Evolutionary conservation across 257 asterid genomes (phyloP).

Genomic region (Solanum etuberosum): DNA sequence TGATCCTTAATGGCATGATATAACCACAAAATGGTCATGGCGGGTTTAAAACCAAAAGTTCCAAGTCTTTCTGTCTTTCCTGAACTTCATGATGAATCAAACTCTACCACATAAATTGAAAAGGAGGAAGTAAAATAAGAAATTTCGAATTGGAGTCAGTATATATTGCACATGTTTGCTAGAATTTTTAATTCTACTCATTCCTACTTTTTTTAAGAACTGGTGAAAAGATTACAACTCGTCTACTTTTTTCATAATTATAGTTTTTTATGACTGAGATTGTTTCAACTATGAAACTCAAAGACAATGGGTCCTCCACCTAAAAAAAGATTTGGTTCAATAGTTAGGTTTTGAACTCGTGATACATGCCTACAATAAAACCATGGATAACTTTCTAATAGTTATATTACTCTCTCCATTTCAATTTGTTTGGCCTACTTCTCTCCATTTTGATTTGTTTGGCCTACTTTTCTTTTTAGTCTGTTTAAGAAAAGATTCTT

Average conservation of each 20-base stretch:
- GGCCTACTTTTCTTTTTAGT: too few relatives aligned
- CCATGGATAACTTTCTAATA: background rate
- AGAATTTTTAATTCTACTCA: too few relatives aligned
- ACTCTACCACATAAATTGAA: background rate
- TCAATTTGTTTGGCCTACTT: background rate
- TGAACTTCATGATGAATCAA: background rate
- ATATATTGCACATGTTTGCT: background rate
- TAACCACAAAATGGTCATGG: background rate
- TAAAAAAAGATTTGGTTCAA: background rate
- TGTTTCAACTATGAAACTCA: background rate
- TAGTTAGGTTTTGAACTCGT: background rate
- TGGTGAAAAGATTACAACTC: background rate
- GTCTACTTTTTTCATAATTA: background rate
- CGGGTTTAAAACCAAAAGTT: background rate
- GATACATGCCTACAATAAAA: background rate
- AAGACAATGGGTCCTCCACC: background rate
- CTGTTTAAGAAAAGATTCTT: too few relatives aligned
- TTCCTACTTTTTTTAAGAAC: background rate
- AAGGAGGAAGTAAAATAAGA: background rate
- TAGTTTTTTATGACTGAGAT: background rate
- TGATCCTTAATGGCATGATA: background rate
- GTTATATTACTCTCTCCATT: background rate
- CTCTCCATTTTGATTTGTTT: background rate
- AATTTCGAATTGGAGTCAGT: background rate
- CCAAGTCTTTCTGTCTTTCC: background rate